These are phyloP conservation scores for Mycosphaerella arachidis DNA, from an alignment of 2,329 filamentous ascomycete genomes.

Conservation along the genomic window DNA sequence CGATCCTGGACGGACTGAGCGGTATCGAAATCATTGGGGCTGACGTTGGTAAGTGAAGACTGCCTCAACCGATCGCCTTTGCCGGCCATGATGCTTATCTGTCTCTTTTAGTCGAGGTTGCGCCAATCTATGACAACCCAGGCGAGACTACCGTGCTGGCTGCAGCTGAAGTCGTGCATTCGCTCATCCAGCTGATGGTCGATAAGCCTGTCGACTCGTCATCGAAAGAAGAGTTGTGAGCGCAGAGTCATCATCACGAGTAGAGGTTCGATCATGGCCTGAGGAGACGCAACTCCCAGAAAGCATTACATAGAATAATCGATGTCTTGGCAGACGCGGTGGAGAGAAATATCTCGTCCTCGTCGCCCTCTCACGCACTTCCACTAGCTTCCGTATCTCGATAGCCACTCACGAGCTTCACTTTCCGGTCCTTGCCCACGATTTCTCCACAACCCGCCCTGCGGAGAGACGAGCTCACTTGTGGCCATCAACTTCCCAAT, in stretches of 20 bases:
- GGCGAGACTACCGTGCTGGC: slow-evolving; percentile 55
- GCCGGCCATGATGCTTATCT: background rate
- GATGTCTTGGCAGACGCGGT: too few relatives aligned
- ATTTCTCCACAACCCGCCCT: background rate
- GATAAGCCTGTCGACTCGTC: slow-evolving; percentile 35
- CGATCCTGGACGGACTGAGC: slow-evolving; percentile 55
- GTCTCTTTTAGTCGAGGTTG: slow-evolving; percentile 50
- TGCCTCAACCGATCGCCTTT: background rate
- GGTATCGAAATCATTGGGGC: slow-evolving; percentile 56
- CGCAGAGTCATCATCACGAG: too few relatives aligned
- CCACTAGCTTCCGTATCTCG: background rate
- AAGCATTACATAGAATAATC: too few relatives aligned
- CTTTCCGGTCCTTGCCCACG: background rate
- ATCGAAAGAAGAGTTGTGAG: background rate
- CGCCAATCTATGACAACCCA: slow-evolving; percentile 58
- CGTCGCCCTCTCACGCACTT: background rate
- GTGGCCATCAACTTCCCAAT: background rate
- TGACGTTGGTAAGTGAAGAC: slow-evolving; percentile 45
- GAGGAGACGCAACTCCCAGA: slow-evolving; percentile 42
- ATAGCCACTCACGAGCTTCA: background rate
- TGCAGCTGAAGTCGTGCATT: slow-evolving; percentile 52
- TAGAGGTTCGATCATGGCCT: slow-evolving; percentile 32
- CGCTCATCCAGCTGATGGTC: slow-evolving; percentile 47
- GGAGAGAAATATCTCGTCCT: too few relatives aligned
- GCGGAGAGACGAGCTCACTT: background rate